Conservation (phyloP, 768 basidiomycete species). For the Termitomyces heimii region DNA sequence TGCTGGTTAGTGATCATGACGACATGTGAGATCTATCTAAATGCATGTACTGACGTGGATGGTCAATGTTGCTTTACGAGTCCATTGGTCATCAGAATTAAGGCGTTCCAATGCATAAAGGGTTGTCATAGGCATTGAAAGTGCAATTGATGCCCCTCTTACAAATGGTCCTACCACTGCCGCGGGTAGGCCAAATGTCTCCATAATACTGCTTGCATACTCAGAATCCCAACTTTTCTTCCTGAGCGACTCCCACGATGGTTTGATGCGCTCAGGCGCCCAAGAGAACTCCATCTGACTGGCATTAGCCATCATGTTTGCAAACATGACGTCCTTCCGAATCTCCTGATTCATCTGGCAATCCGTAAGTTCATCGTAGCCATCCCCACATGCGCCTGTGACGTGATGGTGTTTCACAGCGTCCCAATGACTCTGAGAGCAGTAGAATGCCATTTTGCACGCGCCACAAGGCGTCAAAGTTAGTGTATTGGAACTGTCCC, state of each 20-base stretch:
- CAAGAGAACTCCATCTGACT: conserved; percentile 10
- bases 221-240: conserved; percentile 19
- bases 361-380: conserved; percentile 15
- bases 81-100: conserved; percentile 13
- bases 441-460: conserved; percentile 21
- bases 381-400: conserved; percentile 15
- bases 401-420: conserved; percentile 14
- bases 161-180: neutral
- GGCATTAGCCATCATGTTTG: neutral
- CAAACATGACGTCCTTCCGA: neutral
- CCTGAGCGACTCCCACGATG: conserved; percentile 19
- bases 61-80: conserved; percentile 11
- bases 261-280: conserved; percentile 23
- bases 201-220: neutral
- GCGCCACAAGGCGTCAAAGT: conserved; percentile 15
- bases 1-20: neutral
- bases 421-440: conserved; percentile 18
- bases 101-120: conserved; percentile 18
- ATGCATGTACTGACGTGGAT: conserved; percentile 14
- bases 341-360: conserved; percentile 21
- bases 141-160: conserved; percentile 17
- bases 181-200: neutral
- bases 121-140: conserved; percentile 22
- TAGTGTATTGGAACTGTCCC: neutral
- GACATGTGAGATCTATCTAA: neutral